phyloP scores from a whole-genome alignment of 1,284 basidiomycete genomes.

The Cutaneotrichosporon spelunceum region DNA sequence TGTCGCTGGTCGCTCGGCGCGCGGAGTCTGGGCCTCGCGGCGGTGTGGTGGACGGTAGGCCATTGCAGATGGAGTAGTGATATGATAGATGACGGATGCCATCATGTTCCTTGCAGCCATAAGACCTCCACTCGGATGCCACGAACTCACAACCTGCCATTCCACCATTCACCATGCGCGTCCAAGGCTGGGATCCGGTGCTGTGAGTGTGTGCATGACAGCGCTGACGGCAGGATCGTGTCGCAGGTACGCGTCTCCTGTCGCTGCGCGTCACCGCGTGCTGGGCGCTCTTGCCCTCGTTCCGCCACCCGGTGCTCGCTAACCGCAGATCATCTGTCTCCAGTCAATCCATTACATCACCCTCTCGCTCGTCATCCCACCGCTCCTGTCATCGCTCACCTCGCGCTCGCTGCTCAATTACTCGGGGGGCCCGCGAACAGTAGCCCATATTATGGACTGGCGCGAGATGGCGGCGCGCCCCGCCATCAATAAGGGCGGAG shows the following conservation, averaged over 20 bases:
- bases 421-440: conserved; percentile 58
- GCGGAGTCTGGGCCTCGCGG: too few species aligned
- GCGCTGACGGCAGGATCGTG: conserved; percentile 44
- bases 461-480: conserved; percentile 81
- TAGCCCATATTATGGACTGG: conserved; percentile 80
- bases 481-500: conserved; percentile 58
- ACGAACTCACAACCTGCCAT: conserved; percentile 1
- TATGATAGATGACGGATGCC: too few species aligned
- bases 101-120: too few species aligned
- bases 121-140: conserved; percentile 1
- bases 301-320: not conserved
- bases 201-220: conserved; percentile 33
- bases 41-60: too few species aligned
- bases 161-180: conserved; percentile 30
- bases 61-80: too few species aligned
- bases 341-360: conserved; percentile 91
- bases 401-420: conserved; percentile 69
- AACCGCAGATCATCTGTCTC: conserved; percentile 74
- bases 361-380: conserved; percentile 76
- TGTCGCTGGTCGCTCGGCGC: too few species aligned
- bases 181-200: conserved; percentile 54
- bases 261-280: not conserved
- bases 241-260: conserved; percentile 41
- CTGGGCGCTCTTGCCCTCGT: not conserved
- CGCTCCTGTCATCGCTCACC: conserved; percentile 70